Base-by-base conservation (phyloP, 768 basidiomycete genomes). In the Amanita polypyramis region DNA sequence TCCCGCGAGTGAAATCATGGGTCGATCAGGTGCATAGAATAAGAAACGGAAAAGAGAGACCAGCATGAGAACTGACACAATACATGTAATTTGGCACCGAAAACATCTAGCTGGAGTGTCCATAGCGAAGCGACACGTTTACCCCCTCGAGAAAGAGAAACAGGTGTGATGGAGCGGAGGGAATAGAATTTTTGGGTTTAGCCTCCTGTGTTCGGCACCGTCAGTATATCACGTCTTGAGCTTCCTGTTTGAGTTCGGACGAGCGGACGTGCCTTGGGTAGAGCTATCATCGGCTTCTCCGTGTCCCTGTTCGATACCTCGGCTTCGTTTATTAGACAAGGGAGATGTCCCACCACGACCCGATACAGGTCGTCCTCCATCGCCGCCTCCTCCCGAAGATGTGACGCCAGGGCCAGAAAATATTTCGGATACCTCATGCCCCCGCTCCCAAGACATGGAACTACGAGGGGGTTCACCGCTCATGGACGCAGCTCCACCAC, bases 361-460 rank as follows among this genome's bases (percentile, higher is more conserved):
- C 3, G 43, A 34, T 34, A 29, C 43, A 3, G 43, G 20, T 12
- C 17, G n/a, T 20, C 32, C 42, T 17, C 29, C 32, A 27, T 4
- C 19, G 5, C 44, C 44, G 6, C 44, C 44, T 2, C 19, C 34
- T 21, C 44, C 44, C n/a, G 44, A n/a, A 23, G 21, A n/a, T 4
- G 23, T 10, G 15, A n/a, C 40, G 23, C 23, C 25, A 27, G 40
- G 7, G 27, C 21, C n/a, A n/a, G 21, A 25, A n/a, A 44, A 44
- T 5, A 44, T 44, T 15, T 44, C 43, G 12, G 40, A n/a, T 15
- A 44, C 43, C 9, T 44, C 43, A 27, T 47, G 35, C 5, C 60
- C 59, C n/a, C 60, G 62, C 47, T 63, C 62, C 64, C 62, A 65
- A 10, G 62, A 62, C 55, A 62, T 57, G 11, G 59, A 45, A 29